phyloP scores from a whole-genome alignment of 805 yeast species.

The Wickerhamomyces subpelliculosus region DNA sequence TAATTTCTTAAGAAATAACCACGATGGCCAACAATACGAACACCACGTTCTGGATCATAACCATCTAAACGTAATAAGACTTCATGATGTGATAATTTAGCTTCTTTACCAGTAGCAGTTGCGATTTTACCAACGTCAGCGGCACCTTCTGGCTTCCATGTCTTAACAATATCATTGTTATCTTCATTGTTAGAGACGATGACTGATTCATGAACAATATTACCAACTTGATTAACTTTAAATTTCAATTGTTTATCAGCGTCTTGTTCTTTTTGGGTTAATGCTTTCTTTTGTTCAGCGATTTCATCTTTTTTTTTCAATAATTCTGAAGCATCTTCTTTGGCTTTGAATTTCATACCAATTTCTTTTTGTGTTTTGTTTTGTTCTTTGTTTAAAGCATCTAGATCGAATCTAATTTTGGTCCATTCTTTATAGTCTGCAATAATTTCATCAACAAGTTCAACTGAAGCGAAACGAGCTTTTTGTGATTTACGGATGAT shows the following conservation, averaged over 20 bases:
- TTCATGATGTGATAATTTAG: conserved; percentile 90
- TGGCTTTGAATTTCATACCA: conserved; percentile 86
- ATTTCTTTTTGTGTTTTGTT: conserved; percentile 90
- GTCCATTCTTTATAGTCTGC: conserved; percentile 91
- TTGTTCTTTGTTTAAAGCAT: conserved; percentile 79
- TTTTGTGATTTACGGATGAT: conserved; percentile 79
- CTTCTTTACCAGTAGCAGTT: conserved; percentile 70
- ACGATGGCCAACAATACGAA: conserved; percentile 95
- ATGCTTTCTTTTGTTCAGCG: conserved; percentile 59
- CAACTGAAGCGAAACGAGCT: conserved; percentile 93
- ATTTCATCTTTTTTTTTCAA: conserved; percentile 75
- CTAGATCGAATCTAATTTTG: conserved; percentile 80
- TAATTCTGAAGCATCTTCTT: conserved; percentile 87
- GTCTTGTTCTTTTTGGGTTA: conserved; percentile 63
- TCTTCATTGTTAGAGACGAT: conserved; percentile 85
- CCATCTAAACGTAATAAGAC: conserved; percentile 91
- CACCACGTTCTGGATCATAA: conserved; percentile 98
- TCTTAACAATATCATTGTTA: conserved; percentile 78
- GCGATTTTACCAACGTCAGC: conserved; percentile 56
- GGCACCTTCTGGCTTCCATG: conserved; percentile 78
- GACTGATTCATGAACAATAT: conserved; percentile 89
- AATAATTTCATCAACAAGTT: conserved; percentile 92
- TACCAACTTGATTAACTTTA: conserved; percentile 89
- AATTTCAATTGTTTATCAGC: conserved; percentile 68
- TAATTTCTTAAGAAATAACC: conserved; percentile 92